phyloP scores from a whole-genome alignment of 2,329 filamentous ascomycete genomes.

The Aspergillus tamarii region DNA sequence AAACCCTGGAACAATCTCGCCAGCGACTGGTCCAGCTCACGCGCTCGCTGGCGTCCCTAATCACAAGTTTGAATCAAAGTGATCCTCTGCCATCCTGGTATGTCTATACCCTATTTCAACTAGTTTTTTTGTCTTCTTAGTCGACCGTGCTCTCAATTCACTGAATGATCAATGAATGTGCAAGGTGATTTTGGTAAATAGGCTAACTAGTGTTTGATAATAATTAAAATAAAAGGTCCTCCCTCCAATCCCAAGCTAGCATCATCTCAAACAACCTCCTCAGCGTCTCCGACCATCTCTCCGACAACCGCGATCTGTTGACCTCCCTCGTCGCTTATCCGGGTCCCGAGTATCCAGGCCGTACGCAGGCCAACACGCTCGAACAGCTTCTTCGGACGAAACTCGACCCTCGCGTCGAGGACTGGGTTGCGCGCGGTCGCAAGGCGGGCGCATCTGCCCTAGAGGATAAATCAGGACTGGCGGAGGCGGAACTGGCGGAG shows the following conservation, averaged over 20 bases:
- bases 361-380: conserved; percentile 64
- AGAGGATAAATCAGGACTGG: conserved; percentile 32
- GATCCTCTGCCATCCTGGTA: conserved; percentile 71
- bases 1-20: conserved; percentile 71
- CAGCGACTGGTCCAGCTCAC: conserved; percentile 70
- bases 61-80: conserved; percentile 62
- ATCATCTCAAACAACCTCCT: conserved; percentile 73
- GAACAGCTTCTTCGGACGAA: conserved; percentile 79
- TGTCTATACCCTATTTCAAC: conserved; percentile 22
- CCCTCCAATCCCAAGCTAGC: conserved; percentile 70
- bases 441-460: conserved; percentile 11
- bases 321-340: conserved; percentile 74
- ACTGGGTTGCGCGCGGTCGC: conserved; percentile 69
- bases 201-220: not conserved
- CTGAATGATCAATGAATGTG: not conserved
- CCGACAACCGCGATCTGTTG: conserved; percentile 69
- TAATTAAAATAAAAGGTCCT: conserved; percentile 55
- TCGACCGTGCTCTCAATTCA: not conserved
- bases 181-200: too few relatives aligned
- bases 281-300: conserved; percentile 67
- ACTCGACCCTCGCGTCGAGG: conserved; percentile 75
- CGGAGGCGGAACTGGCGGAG: conserved; percentile 56
- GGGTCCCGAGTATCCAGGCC: conserved; percentile 73
- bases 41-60: conserved; percentile 68
- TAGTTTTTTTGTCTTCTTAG: not conserved